Percentiles rank a stretch among this genome's conserved stretches.
Evolutionary conservation across 2,329 filamentous ascomycete genomes (phyloP).

Genomic region (Fusarium sp.): DNA sequence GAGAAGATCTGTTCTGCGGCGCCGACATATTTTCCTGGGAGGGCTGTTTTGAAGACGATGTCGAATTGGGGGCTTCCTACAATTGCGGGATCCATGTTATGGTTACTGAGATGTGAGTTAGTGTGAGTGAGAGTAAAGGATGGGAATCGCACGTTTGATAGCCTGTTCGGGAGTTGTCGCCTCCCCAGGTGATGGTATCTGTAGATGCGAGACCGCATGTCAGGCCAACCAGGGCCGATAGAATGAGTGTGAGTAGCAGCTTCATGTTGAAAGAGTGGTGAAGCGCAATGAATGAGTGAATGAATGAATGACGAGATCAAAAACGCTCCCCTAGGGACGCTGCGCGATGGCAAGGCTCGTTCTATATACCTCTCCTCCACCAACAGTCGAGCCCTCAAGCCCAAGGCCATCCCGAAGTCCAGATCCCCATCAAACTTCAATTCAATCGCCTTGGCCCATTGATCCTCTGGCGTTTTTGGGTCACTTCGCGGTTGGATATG

Average conservation of each 20-base stretch:
- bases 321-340: neutral
- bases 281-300: conserved; percentile 6
- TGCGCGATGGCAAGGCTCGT: neutral
- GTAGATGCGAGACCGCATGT: conserved; percentile 54
- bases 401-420: neutral
- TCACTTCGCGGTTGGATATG: neutral
- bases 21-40: conserved; percentile 63
- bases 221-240: conserved; percentile 48
- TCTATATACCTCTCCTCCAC: conserved; percentile 16
- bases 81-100: conserved; percentile 70
- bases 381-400: neutral
- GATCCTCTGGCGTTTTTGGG: too few relatives aligned
- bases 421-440: neutral
- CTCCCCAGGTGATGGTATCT: conserved; percentile 69
- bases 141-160: conserved; percentile 57
- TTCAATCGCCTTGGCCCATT: neutral
- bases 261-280: conserved; percentile 34
- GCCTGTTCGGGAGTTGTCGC: conserved; percentile 63
- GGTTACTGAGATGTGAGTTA: conserved; percentile 51
- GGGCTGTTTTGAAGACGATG: conserved; percentile 61
- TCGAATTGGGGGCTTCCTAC: conserved; percentile 65
- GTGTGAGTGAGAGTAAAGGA: accelerated
- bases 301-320: neutral
- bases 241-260: conserved; percentile 40
- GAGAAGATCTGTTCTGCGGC: conserved; percentile 62